These are phyloP conservation scores for Olyra latifolia DNA, from an alignment of 176 grass and related monocot genomes.

Conservation along the genomic window DNA sequence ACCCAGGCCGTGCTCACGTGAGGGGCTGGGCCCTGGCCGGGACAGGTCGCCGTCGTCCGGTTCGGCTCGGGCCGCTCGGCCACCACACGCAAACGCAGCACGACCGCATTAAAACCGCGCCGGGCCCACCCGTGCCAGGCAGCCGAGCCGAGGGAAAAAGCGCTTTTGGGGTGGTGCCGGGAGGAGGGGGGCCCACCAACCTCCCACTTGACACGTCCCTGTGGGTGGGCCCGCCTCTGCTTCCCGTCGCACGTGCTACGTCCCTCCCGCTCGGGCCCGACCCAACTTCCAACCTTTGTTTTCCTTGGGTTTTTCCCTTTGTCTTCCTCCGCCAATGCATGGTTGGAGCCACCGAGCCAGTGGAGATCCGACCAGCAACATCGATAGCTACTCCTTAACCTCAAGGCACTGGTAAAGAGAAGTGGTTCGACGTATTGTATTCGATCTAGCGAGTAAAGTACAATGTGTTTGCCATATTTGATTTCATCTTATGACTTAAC, in stretches of 20 bases:
- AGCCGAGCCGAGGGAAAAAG: background rate
- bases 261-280: background rate
- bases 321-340: background rate
- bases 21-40: background rate
- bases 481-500: too few relatives aligned
- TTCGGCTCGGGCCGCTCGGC: background rate
- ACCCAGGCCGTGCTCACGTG: background rate
- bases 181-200: background rate
- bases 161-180: background rate
- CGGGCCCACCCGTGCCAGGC: background rate
- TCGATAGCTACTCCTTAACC: background rate
- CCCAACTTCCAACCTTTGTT: background rate
- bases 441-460: background rate
- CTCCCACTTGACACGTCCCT: background rate
- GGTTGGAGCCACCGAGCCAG: background rate
- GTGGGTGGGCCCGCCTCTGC: background rate
- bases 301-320: background rate
- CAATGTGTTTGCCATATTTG: too few relatives aligned
- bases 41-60: background rate
- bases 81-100: background rate
- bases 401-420: background rate
- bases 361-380: background rate
- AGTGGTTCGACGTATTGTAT: background rate
- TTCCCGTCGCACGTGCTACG: slow-evolving; percentile 1
- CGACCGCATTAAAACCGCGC: background rate